These are phyloP conservation scores for Aureobasidium pullulans DNA, from an alignment of 2,329 filamentous ascomycete species.

Conservation along the genomic window DNA sequence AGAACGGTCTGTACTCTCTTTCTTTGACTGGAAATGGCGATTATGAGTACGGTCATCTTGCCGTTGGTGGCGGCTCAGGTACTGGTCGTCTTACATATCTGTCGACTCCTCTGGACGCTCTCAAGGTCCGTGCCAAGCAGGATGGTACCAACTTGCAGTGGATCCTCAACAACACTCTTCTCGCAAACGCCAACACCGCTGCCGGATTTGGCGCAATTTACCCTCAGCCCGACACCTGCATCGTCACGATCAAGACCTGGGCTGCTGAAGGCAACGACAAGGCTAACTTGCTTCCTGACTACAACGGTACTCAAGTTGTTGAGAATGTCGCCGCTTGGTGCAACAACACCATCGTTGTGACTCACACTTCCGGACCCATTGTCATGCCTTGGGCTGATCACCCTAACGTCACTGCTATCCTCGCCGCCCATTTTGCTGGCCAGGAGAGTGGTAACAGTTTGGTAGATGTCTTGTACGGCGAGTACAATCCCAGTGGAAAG, in stretches of 20 bases:
- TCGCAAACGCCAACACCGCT: slow-evolving; percentile 18
- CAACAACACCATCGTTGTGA: slow-evolving; percentile 18
- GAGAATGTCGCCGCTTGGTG: slow-evolving; percentile 14
- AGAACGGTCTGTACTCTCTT: slow-evolving; percentile 40
- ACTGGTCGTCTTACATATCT: slow-evolving; percentile 13
- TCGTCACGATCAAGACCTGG: slow-evolving; percentile 40
- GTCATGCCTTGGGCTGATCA: slow-evolving; percentile 21
- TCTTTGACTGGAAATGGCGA: slow-evolving; percentile 36
- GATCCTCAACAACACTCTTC: slow-evolving; percentile 31
- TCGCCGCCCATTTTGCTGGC: slow-evolving; percentile 78
- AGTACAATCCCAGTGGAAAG: slow-evolving; percentile 69
- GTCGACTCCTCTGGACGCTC: slow-evolving; percentile 14
- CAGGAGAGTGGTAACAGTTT: slow-evolving; percentile 81
- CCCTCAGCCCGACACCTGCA: slow-evolving; percentile 37
- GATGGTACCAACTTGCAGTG: slow-evolving; percentile 27
- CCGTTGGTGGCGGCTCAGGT: slow-evolving; percentile 16
- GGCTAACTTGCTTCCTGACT: slow-evolving; percentile 8
- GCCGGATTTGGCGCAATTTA: slow-evolving; percentile 34
- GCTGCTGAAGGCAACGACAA: slow-evolving; percentile 20
- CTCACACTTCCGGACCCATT: slow-evolving; percentile 15
- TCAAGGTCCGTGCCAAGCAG: slow-evolving; percentile 22
- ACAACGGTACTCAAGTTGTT: slow-evolving; percentile 23
- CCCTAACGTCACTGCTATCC: slow-evolving; percentile 47
- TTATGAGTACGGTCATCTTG: slow-evolving; percentile 25
- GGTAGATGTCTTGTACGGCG: slow-evolving; percentile 70